phyloP scores from a whole-genome alignment of 768 basidiomycete species.

The Coprinellus micaceus region DNA sequence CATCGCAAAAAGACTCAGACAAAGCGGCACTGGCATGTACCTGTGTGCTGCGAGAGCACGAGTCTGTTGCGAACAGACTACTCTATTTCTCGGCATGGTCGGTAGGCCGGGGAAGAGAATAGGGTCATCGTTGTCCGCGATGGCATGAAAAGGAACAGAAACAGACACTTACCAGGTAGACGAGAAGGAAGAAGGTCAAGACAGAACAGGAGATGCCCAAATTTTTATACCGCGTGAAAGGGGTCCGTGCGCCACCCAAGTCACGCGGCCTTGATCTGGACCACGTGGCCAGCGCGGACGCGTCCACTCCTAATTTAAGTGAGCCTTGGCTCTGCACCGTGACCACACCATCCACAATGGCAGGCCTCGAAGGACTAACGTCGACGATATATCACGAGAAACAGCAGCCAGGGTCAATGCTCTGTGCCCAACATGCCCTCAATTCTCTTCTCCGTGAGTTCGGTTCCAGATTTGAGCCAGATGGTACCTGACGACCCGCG shows the following conservation, averaged over 20 bases:
- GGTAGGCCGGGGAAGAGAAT: constrained; percentile 92
- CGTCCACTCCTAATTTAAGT: constrained; percentile 2
- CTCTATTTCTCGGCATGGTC: constrained; percentile 86
- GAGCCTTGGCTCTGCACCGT: background rate
- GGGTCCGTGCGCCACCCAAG: background rate
- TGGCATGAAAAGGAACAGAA: background rate
- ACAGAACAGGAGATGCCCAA: background rate
- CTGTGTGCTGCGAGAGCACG: constrained; percentile 52
- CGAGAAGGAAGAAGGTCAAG: background rate
- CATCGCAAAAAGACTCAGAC: constrained; percentile 49
- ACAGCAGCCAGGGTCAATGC: constrained; percentile 75
- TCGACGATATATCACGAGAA: constrained; percentile 72
- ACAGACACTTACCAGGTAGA: background rate
- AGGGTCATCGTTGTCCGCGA: constrained; percentile 52
- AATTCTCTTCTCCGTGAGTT: constrained; percentile 73
- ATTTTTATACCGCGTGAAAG: constrained; percentile 5
- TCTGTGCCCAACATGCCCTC: constrained; percentile 85
- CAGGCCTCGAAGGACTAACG: constrained; percentile 51
- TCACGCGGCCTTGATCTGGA: too few species aligned
- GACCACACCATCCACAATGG: constrained; percentile 38
- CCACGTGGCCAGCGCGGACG: too few species aligned
- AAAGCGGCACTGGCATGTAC: constrained; percentile 88
- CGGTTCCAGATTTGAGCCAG: background rate
- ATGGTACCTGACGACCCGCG: constrained; percentile 8
- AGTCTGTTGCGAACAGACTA: constrained; percentile 72